These are phyloP conservation scores for Ceratobasidium theobromae DNA, from an alignment of 1,284 basidiomycete species.

Conservation along the genomic window DNA sequence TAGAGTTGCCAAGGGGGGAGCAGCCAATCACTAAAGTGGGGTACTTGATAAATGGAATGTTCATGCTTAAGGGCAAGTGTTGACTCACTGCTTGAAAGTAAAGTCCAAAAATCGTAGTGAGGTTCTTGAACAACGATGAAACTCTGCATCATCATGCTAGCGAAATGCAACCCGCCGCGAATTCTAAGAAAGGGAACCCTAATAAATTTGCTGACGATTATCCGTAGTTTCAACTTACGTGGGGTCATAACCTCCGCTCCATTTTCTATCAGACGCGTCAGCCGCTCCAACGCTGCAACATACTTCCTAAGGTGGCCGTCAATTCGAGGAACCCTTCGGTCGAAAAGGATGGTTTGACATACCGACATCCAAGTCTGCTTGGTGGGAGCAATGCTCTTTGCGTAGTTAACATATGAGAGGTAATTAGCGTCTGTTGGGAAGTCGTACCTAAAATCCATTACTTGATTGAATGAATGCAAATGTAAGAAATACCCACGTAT, in stretches of 20 bases:
- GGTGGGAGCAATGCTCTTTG: constrained; percentile 22
- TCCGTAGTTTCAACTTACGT: constrained; percentile 29
- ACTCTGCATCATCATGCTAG: constrained; percentile 11
- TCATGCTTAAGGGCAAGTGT: not conserved
- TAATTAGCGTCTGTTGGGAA: constrained; percentile 33
- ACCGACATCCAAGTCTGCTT: constrained; percentile 30
- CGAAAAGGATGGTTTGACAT: not conserved
- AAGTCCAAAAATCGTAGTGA: constrained; percentile 43
- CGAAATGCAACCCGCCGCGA: constrained; percentile 40
- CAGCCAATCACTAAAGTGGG: constrained; percentile 36
- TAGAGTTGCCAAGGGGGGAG: constrained; percentile 36
- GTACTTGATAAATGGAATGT: too few species aligned
- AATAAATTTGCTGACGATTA: not conserved
- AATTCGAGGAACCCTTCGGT: not conserved
- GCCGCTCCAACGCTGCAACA: constrained; percentile 23
- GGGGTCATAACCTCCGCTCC: constrained; percentile 28
- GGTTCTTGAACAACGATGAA: constrained; percentile 36
- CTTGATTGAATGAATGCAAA: not conserved
- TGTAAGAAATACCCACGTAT: constrained; percentile 39
- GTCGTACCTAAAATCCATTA: constrained; percentile 36
- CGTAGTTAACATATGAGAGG: constrained; percentile 7
- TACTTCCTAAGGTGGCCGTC: not conserved
- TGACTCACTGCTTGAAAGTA: constrained; percentile 37
- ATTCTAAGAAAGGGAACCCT: constrained; percentile 37
- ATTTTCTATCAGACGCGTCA: constrained; percentile 11